Conservation (phyloP, 2,329 filamentous ascomycete species). For the Xylaria sp. region DNA sequence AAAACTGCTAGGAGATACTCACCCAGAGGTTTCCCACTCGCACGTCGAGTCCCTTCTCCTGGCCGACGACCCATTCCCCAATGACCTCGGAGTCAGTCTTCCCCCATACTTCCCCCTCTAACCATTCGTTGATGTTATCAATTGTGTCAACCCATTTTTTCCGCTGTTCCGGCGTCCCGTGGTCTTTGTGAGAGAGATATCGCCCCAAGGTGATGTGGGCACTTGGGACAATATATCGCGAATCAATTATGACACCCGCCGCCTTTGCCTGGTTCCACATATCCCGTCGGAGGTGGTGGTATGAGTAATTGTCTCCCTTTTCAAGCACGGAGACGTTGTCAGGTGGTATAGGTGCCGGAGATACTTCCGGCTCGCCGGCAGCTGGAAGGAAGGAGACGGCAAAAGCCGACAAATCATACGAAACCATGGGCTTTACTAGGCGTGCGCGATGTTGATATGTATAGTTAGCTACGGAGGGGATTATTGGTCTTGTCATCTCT, state of each 20-base stretch:
- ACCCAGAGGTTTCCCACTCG: conserved; percentile 77
- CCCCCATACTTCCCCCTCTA: conserved; percentile 75
- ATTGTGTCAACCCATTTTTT: conserved; percentile 70
- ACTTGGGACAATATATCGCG: conserved; percentile 85
- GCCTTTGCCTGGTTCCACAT: conserved; percentile 66
- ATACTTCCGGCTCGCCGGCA: conserved; percentile 60
- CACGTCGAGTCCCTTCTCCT: conserved; percentile 80
- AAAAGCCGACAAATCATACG: conserved; percentile 83
- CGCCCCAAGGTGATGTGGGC: conserved; percentile 88
- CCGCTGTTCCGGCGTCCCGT: conserved; percentile 63
- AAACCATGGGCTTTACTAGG: conserved; percentile 81
- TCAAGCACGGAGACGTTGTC: conserved; percentile 44
- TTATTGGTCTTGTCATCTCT: conserved; percentile 58
- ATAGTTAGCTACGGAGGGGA: conserved; percentile 68
- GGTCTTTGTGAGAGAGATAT: conserved; percentile 73
- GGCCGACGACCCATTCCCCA: conserved; percentile 86
- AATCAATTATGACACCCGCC: conserved; percentile 72
- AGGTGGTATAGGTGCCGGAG: conserved; percentile 48
- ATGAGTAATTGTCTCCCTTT: conserved; percentile 74
- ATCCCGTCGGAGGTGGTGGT: conserved; percentile 88
- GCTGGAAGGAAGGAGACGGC: conserved; percentile 88
- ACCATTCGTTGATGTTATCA: conserved; percentile 77
- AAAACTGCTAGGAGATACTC: not conserved
- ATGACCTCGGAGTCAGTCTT: conserved; percentile 49
- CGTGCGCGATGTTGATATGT: conserved; percentile 71